Conservation (phyloP, 169 alveolate species). For the Plasmodium vivax region DNA sequence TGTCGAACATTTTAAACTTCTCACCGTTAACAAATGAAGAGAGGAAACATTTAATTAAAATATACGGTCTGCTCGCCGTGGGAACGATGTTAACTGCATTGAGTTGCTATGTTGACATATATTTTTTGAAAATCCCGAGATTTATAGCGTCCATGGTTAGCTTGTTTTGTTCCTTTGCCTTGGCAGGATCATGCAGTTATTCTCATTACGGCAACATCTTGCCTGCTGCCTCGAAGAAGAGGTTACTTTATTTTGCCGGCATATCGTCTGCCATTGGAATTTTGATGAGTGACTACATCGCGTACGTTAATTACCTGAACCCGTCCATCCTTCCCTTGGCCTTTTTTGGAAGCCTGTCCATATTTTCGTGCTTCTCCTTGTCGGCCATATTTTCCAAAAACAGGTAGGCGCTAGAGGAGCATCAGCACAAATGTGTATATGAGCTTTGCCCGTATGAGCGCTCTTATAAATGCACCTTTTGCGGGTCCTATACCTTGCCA, state of each 20-base stretch:
- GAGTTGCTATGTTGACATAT: constrained; percentile 61
- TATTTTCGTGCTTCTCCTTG: constrained; percentile 63
- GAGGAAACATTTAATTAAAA: constrained; percentile 60
- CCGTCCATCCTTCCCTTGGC: constrained; percentile 72
- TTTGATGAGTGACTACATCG: constrained; percentile 68
- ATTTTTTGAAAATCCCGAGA: constrained; percentile 56
- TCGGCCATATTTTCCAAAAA: constrained; percentile 71
- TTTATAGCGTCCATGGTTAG: constrained; percentile 64
- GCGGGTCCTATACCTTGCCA: neutral
- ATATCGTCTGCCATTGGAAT: constrained; percentile 60
- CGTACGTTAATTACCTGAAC: constrained; percentile 59
- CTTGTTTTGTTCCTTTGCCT: constrained; percentile 55
- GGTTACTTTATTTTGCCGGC: constrained; percentile 58
- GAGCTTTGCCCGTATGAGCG: neutral
- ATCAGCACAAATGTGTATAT: neutral
- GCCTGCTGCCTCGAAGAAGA: constrained; percentile 35
- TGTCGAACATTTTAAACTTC: constrained; percentile 62
- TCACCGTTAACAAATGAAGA: constrained; percentile 71
- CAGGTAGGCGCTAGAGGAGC: constrained; percentile 9
- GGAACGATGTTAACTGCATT: constrained; percentile 64
- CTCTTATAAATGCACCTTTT: neutral
- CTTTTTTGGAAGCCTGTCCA: constrained; percentile 67
- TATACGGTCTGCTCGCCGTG: constrained; percentile 69
- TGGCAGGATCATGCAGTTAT: constrained; percentile 65
- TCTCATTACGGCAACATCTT: constrained; percentile 18